These are phyloP conservation scores for Solanum pennellii DNA, from an alignment of 257 asterid genomes.

Conservation along the genomic window DNA sequence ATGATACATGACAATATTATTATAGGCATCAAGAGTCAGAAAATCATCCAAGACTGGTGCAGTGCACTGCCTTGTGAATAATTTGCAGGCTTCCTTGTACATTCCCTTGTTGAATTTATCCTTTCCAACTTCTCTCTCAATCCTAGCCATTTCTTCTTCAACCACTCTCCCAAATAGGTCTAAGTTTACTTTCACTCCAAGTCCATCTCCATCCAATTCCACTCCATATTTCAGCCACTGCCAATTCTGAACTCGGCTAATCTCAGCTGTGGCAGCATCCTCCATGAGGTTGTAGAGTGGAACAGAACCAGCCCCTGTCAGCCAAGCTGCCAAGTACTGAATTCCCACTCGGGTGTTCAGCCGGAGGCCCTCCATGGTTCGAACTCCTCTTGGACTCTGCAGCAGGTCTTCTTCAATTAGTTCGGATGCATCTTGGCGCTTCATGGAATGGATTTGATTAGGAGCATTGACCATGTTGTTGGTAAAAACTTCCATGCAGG, in stretches of 20 bases:
- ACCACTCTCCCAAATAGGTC: slow-evolving; percentile 80
- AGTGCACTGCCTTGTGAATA: slow-evolving; percentile 67
- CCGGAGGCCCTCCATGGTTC: slow-evolving; percentile 89
- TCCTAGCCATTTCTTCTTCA: slow-evolving; percentile 91
- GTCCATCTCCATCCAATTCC: slow-evolving; percentile 72
- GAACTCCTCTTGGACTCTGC: slow-evolving; percentile 57
- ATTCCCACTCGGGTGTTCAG: slow-evolving; percentile 87
- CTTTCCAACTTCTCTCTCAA: slow-evolving; percentile 65
- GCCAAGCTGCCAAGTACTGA: slow-evolving; percentile 90
- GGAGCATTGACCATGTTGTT: slow-evolving; percentile 37
- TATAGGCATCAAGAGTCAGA: slow-evolving; percentile 76
- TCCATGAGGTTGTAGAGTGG: slow-evolving; percentile 98
- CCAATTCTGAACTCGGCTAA: slow-evolving; percentile 95
- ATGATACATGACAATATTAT: slow-evolving; percentile 51
- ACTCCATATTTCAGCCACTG: slow-evolving; percentile 80
- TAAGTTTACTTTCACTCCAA: slow-evolving; percentile 53
- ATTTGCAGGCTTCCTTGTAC: slow-evolving; percentile 72
- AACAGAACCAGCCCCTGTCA: slow-evolving; percentile 76
- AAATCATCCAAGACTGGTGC: slow-evolving; percentile 65
- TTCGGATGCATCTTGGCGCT: slow-evolving; percentile 45
- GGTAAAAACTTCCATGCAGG: slow-evolving; percentile 57
- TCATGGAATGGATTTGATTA: slow-evolving; percentile 56
- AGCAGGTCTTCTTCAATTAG: slow-evolving; percentile 62
- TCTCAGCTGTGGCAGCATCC: slow-evolving; percentile 97
- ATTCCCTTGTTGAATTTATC: slow-evolving; percentile 60